Conservation (phyloP, 768 basidiomycete species). For the Plicaturopsis crispa region DNA sequence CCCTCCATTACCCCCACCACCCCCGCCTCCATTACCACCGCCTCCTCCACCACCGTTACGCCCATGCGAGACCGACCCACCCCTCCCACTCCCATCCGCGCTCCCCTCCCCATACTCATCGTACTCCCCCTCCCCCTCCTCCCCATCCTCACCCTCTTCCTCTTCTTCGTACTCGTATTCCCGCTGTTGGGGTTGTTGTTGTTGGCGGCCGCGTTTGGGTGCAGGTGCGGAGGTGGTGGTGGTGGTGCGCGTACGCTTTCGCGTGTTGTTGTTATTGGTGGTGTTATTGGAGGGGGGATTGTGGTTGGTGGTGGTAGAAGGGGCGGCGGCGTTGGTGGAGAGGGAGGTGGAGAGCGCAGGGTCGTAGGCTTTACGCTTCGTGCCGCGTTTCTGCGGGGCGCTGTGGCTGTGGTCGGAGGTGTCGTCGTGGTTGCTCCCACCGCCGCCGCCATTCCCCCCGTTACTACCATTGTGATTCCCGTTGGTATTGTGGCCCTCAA, state of each 20-base stretch:
- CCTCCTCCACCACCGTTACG: conserved; percentile 6
- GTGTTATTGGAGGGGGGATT: conserved; percentile 16
- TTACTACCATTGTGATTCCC: conserved; percentile 3
- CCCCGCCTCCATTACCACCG: conserved; percentile 12
- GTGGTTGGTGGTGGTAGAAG: conserved; percentile 16
- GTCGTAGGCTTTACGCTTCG: conserved; percentile 67
- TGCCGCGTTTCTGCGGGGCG: conserved; percentile 42
- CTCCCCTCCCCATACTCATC: conserved; percentile 13
- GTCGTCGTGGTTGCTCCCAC: conserved; percentile 23
- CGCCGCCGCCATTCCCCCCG: not conserved
- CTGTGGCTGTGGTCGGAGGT: conserved; percentile 18
- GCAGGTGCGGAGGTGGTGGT: conserved; percentile 6
- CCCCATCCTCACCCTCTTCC: conserved; percentile 33
- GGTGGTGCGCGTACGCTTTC: conserved; percentile 33
- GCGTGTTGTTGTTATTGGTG: conserved; percentile 15
- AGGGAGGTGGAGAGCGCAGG: no score
- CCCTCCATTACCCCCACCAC: conserved; percentile 10
- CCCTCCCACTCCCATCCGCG: conserved; percentile 8
- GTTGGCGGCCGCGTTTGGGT: not conserved
- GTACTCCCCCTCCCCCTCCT: conserved; percentile 22
- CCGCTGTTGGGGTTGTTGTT: not conserved
- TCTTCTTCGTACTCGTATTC: conserved; percentile 25
- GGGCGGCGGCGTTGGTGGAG: conserved; percentile 22
- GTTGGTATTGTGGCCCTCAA: no score
- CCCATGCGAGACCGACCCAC: no score